Evolutionary conservation across 495 filamentous ascomycete species (phyloP), one percentile per base, ranked within the genome.

Genomic region (Penicillium subrubescens): DNA sequence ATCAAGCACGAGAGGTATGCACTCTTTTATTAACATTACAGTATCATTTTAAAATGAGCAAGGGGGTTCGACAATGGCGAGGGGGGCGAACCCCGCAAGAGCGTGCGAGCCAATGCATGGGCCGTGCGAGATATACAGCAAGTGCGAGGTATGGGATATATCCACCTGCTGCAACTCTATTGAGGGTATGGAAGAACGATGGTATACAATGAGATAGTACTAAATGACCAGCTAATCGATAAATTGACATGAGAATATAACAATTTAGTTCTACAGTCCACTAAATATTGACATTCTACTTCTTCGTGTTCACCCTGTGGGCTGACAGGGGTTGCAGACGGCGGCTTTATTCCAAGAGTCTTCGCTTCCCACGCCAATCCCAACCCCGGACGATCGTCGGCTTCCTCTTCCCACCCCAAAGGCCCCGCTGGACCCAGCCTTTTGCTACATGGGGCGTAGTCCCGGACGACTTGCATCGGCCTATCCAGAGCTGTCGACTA

Each of bases 271-370:
- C 21, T 25, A 52, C 48, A 52, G 23, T 44, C n/a, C n/a, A n/a
- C n/a, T n/a, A n/a, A n/a, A 44, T 19, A 44, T 43, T 43, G n/a
- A 43, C 1, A 21, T 2, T 46, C n/a, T 23, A 23, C 12, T 3
- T 8, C 7, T 23, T 23, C 43, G 25, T 52, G 31, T 31, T 17
- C 6, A 33, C 37, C 8, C 53, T 46, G 59, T 62, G 48, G 59
- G 67, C 63, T 66, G 63, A 69, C 63, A 61, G 67, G 63, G 56
- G 60, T 56, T 69, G 63, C 66, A 68, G 46, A 37, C 14, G 50
- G 60, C 60, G 59, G 59, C 60, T 67, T 62, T 51, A 27, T n/a
- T 41, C 21, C 14, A 17, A 12, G 37, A 8, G 19, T 8, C 27
- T 27, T 68, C 66, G 62, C 62, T 68, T 68, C 58, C 34, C 21